phyloP scores from a whole-genome alignment of 345 rosid species.

The Eucalyptus erythrocorys region DNA sequence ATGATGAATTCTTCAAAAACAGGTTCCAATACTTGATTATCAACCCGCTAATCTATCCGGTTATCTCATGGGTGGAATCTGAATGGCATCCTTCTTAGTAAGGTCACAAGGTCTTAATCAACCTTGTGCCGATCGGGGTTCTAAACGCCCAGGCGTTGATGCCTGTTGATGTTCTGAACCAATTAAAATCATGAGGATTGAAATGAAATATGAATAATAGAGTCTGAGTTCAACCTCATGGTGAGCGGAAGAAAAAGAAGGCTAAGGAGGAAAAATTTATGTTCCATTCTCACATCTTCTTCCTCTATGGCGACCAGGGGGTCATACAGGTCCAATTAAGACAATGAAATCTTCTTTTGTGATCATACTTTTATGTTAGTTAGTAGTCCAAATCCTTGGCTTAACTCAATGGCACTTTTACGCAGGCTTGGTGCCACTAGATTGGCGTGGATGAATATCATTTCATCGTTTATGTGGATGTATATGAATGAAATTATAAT shows the following conservation, averaged over 20 bases:
- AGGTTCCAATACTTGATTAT: neutral
- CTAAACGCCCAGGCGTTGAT: neutral
- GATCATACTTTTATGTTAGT: neutral
- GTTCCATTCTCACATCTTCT: neutral
- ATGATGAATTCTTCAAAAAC: too few relatives aligned
- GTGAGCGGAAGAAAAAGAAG: too few relatives aligned
- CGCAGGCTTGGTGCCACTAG: neutral
- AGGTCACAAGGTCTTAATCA: neutral
- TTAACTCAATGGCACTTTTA: neutral
- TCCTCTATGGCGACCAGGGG: neutral
- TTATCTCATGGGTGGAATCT: neutral
- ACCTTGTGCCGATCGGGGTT: neutral
- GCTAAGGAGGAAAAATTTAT: neutral
- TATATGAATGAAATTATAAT: neutral
- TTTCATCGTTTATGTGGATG: neutral
- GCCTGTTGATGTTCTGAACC: neutral
- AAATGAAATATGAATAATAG: neutral
- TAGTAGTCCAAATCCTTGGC: neutral
- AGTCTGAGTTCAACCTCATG: neutral
- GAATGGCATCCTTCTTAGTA: neutral
- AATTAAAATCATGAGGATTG: neutral
- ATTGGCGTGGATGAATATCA: neutral
- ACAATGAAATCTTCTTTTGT: neutral
- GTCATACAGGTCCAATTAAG: neutral
- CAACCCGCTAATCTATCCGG: neutral